Conservation (phyloP, 257 asterid genomes). For the Mentha longifolia region DNA sequence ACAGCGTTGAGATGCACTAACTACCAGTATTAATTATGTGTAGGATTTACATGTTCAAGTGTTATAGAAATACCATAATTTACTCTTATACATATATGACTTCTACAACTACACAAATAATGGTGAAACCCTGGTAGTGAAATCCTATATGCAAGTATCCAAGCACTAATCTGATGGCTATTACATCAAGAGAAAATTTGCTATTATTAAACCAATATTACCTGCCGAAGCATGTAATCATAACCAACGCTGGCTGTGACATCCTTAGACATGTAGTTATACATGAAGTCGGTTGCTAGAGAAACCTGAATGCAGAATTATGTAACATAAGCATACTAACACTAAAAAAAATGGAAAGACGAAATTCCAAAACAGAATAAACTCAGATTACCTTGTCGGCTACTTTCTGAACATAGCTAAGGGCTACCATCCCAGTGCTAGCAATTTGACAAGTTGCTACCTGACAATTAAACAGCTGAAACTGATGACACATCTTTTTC, state of each 20-base stretch:
- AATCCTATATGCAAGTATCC: conserved; percentile 18
- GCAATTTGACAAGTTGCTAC: conserved; percentile 95
- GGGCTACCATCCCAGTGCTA: conserved; percentile 85
- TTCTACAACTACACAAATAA: neutral
- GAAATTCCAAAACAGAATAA: neutral
- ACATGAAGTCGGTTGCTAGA: conserved; percentile 89
- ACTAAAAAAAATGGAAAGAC: conserved; percentile 10
- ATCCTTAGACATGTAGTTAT: conserved; percentile 82
- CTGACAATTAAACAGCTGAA: conserved; percentile 38
- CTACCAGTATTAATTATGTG: neutral
- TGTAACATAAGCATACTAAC: conserved; percentile 20
- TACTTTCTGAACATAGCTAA: conserved; percentile 89
- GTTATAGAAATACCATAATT: neutral
- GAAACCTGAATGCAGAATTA: conserved; percentile 62
- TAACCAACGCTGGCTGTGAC: conserved; percentile 94
- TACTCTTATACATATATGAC: neutral
- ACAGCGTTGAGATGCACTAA: neutral
- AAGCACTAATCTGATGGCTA: conserved; percentile 4
- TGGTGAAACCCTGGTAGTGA: neutral
- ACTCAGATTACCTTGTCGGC: conserved; percentile 64
- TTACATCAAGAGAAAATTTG: neutral
- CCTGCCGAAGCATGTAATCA: conserved; percentile 94
- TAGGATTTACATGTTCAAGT: neutral
- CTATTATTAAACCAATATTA: conserved; percentile 35
- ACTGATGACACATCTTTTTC: neutral